These are phyloP conservation scores for Penicillium manginii DNA, from an alignment of 495 filamentous ascomycete genomes.

Conservation along the genomic window DNA sequence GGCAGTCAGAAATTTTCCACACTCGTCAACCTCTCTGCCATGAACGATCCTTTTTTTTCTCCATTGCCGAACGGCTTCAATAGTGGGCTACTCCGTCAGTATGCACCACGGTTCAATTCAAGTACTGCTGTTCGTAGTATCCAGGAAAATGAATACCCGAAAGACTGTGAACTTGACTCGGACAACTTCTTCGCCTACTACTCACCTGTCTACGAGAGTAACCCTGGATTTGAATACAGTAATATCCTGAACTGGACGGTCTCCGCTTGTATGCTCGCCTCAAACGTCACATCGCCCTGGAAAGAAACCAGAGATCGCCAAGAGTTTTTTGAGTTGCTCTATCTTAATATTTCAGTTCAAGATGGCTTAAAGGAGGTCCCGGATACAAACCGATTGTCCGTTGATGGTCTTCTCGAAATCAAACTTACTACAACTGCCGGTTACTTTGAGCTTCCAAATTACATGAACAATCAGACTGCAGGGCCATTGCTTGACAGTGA, in stretches of 20 bases:
- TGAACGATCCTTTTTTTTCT: slow-evolving; percentile 21
- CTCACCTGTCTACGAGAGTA: neutral
- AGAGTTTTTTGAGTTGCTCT: slow-evolving; percentile 23
- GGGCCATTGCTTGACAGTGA: slow-evolving; percentile 26
- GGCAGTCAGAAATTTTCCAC: slow-evolving; percentile 5
- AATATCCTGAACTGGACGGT: neutral
- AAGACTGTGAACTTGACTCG: neutral
- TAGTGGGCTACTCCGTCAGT: slow-evolving; percentile 28
- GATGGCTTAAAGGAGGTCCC: no score
- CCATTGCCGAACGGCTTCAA: slow-evolving; percentile 20
- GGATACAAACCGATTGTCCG: no score
- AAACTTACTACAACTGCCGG: slow-evolving; percentile 32
- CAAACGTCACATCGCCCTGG: slow-evolving; percentile 19
- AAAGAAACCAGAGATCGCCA: slow-evolving; percentile 15
- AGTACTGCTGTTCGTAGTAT: slow-evolving; percentile 4
- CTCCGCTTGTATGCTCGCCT: neutral
- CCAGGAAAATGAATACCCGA: neutral
- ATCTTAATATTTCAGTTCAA: slow-evolving; percentile 14
- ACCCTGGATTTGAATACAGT: neutral
- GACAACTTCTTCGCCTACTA: neutral
- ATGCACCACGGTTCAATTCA: slow-evolving; percentile 31
- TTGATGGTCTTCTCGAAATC: slow-evolving; percentile 13
- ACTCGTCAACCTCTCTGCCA: slow-evolving; percentile 9
- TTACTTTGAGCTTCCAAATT: slow-evolving; percentile 40
- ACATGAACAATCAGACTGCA: slow-evolving; percentile 25